Evolutionary conservation across 129 eudicot genomes (phyloP).

Genomic region (Pseudognaphalium luteoalbum): DNA sequence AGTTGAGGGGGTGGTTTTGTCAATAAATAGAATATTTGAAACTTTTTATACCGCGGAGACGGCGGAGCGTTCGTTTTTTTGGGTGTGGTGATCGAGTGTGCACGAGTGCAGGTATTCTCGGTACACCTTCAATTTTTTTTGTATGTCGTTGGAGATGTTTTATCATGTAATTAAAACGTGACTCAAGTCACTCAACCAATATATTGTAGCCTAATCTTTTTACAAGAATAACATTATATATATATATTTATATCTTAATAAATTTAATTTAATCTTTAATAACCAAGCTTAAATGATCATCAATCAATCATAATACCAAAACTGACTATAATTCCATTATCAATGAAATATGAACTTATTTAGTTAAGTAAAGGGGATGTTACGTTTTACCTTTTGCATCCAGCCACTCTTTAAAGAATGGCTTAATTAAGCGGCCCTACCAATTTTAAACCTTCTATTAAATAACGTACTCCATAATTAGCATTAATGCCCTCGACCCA

Average conservation of each 20-base stretch:
- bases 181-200: no score
- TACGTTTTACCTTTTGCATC: not conserved
- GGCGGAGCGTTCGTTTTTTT: slow-evolving; percentile 36
- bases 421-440: not conserved
- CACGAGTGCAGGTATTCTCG: slow-evolving; percentile 18
- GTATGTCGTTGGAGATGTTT: not conserved
- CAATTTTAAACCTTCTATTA: not conserved
- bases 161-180: no score
- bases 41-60: slow-evolving; percentile 56
- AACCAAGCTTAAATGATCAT: no score
- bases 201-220: no score
- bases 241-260: no score
- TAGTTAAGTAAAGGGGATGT: no score
- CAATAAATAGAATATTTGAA: slow-evolving; percentile 31
- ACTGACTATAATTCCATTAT: no score
- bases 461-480: not conserved
- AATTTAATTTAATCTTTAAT: no score
- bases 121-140: slow-evolving; percentile 24
- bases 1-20: slow-evolving; percentile 40
- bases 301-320: no score
- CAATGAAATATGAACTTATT: no score
- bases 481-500: not conserved
- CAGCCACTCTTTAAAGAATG: not conserved
- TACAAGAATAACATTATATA: no score
- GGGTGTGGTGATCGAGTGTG: slow-evolving; percentile 29